Base-by-base conservation (phyloP, 148 eudicot species). In the Fagopyrum esculentum region DNA sequence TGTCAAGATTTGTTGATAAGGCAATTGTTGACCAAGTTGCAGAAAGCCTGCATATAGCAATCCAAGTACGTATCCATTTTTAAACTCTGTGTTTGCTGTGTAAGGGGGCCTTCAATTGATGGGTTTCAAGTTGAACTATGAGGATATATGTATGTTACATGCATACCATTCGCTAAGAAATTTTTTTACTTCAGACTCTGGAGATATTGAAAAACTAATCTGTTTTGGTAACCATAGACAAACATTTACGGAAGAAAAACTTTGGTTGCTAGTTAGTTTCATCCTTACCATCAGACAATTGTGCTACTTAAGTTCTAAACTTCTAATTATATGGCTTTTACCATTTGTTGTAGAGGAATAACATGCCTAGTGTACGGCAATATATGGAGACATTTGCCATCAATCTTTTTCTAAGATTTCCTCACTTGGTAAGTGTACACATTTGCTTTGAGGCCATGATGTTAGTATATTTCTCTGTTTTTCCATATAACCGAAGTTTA, bases 311-410 rank as follows among this genome's bases (percentile, higher is more conserved):
- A 56, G 76, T 73, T 30, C 73, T 78, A 12, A n/a, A 56, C 74
- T 73, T 30, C 73, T 78, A 47, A 59, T 74, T 59, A 75, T 63
- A 68, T 77, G 52, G 69, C 59, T 4, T 19, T 70, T 63, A 2
- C 44, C 9, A 35, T 84, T 77, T 66, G 61, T 77, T 85, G 82
- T 84, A 93, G 97, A 88, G 91, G 81, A 96, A 96, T 89, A 96
- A 96, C 82, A 77, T 92, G 77, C 93, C 99, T 60, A 85, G 88
- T 76, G 99, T 96, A 80, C 94, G 99, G 72, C 99, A 96, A 82
- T 96, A 96, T 87, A 52, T 90, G 93, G 99, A 96, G 85, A 89
- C 97, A 26, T 89, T 92, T 81, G 91, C 91, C 11, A 92, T 96
- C 77, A 81, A 79, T 78, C 80, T 96, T 82, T 96, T 86, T 85